These are phyloP conservation scores for Tricholoma matsutake DNA, from an alignment of 768 basidiomycete species.

Conservation along the genomic window DNA sequence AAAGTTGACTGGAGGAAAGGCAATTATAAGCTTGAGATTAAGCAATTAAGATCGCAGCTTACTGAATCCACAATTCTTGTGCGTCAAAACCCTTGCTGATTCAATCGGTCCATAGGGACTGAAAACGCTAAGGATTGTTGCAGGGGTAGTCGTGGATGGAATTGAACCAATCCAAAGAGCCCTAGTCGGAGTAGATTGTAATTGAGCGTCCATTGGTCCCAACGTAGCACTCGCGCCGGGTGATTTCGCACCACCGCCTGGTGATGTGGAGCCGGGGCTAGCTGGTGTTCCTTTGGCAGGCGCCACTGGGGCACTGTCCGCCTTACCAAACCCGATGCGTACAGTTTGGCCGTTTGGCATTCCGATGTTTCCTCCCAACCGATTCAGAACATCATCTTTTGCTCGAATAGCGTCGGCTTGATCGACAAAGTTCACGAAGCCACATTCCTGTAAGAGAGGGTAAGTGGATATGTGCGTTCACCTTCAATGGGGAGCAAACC, in stretches of 20 bases:
- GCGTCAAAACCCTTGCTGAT: slow-evolving; percentile 91
- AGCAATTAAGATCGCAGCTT: slow-evolving; percentile 28
- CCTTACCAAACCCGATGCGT: slow-evolving; percentile 97
- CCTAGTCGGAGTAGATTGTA: slow-evolving; percentile 89
- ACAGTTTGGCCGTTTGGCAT: slow-evolving; percentile 96
- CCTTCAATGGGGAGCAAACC: slow-evolving; percentile 40
- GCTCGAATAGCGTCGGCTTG: slow-evolving; percentile 95
- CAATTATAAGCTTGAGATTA: slow-evolving; percentile 11
- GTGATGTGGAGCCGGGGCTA: slow-evolving; percentile 63
- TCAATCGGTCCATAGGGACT: slow-evolving; percentile 98
- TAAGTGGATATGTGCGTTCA: slow-evolving; percentile 5
- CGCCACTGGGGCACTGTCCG: slow-evolving; percentile 91
- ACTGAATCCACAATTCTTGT: slow-evolving; percentile 96
- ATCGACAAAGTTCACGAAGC: slow-evolving; percentile 98
- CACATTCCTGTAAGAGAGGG: slow-evolving; percentile 71
- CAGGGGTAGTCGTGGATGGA: slow-evolving; percentile 91
- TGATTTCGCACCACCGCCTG: slow-evolving; percentile 48
- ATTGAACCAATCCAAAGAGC: slow-evolving; percentile 99
- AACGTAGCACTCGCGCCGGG: slow-evolving; percentile 48
- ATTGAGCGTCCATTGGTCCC: slow-evolving; percentile 76
- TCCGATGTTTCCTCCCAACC: slow-evolving; percentile 90
- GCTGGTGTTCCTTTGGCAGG: slow-evolving; percentile 75
- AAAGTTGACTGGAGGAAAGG: slow-evolving; percentile 74
- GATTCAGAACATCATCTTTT: slow-evolving; percentile 95
- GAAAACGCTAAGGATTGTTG: slow-evolving; percentile 92